These are phyloP conservation scores for Lentinula aciculospora DNA, from an alignment of 768 basidiomycete species.

Conservation along the genomic window DNA sequence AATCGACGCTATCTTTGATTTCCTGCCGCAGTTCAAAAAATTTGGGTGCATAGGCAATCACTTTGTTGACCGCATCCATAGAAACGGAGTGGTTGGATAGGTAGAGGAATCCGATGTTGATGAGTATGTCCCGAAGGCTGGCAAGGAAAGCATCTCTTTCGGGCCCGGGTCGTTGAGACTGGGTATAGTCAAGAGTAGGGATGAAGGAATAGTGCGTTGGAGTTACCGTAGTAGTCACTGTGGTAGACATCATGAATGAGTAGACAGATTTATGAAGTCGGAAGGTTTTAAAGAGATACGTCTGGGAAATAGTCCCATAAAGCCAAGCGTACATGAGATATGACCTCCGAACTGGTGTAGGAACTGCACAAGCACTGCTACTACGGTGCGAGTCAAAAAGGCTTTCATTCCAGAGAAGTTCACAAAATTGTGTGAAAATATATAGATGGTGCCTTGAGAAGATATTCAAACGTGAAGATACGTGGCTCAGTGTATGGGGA, in stretches of 20 bases:
- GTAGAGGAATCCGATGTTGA: constrained; percentile 54
- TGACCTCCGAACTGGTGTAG: not conserved
- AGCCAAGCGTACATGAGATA: not conserved
- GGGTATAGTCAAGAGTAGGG: constrained; percentile 8
- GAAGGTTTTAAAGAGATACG: not conserved
- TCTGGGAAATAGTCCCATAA: not conserved
- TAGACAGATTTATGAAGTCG: not conserved
- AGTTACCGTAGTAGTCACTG: not conserved
- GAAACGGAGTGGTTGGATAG: constrained; percentile 40
- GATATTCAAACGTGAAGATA: not conserved
- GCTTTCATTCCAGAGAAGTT: not conserved
- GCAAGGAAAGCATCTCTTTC: constrained; percentile 35
- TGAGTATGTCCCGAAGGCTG: constrained; percentile 42
- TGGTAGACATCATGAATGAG: not conserved
- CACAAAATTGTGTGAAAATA: not conserved
- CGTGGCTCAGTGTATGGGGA: not conserved
- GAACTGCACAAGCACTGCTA: not conserved
- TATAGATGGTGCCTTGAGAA: not conserved
- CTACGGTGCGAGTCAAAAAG: not conserved
- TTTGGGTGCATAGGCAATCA: constrained; percentile 37
- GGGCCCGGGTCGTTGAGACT: not conserved
- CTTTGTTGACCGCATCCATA: constrained; percentile 26
- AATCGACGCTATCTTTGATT: constrained; percentile 36
- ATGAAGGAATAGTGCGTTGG: constrained; percentile 5
- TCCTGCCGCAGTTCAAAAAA: constrained; percentile 44